Conservation (phyloP, 805 yeast genomes). For the Ogataea sp. region DNA sequence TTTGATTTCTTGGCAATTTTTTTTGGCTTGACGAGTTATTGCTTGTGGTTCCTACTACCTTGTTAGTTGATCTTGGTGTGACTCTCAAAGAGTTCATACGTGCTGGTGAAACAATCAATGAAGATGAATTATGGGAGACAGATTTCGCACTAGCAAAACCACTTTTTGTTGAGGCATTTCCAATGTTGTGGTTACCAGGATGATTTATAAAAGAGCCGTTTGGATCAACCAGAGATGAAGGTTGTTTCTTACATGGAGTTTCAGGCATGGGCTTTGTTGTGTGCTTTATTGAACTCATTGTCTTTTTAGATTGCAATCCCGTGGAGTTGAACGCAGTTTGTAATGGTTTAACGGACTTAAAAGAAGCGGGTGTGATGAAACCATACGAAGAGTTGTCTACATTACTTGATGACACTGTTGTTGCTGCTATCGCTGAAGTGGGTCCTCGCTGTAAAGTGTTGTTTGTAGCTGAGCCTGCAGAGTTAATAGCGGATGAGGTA, state of each 20-base stretch:
- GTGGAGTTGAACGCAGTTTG: constrained; percentile 77
- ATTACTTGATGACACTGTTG: too few species aligned
- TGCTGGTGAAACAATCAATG: not conserved
- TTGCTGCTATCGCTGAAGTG: not conserved
- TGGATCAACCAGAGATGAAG: constrained; percentile 16
- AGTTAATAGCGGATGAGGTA: not conserved
- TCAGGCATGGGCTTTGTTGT: constrained; percentile 41
- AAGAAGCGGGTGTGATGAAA: constrained; percentile 46
- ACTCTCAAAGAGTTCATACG: not conserved
- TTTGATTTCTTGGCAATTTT: constrained; percentile 14
- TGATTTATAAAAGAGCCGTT: constrained; percentile 14
- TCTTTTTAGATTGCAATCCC: constrained; percentile 61
- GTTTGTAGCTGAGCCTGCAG: too few species aligned
- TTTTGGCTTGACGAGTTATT: too few species aligned
- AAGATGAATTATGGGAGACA: not conserved
- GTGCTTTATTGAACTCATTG: constrained; percentile 27
- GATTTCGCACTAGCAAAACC: too few species aligned
- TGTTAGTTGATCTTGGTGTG: constrained; percentile 8
- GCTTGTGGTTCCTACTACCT: too few species aligned
- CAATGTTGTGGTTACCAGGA: not conserved
- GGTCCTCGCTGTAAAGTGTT: too few species aligned
- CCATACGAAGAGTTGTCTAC: constrained; percentile 6
- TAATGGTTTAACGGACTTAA: constrained; percentile 70
- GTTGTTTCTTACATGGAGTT: constrained; percentile 50
- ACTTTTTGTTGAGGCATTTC: not conserved